A percentile compares a stretch with the other conserved stretches of the same genome.
phyloP scores from a whole-genome alignment of 1,284 basidiomycete species.

The Coniferiporia sulphurascens region DNA sequence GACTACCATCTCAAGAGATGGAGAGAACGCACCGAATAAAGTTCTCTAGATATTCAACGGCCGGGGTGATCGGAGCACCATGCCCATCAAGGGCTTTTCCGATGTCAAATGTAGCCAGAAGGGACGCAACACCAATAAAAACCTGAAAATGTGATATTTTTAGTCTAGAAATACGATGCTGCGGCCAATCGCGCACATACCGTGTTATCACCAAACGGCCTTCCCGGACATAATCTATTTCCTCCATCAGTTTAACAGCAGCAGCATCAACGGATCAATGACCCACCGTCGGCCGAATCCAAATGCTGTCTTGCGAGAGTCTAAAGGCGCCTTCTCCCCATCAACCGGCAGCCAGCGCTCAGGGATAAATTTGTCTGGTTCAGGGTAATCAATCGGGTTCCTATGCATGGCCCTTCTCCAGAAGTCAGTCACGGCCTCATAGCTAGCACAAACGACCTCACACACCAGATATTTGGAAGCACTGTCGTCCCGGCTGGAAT shows the following conservation, averaged over 20 bases:
- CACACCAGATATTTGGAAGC: conserved; percentile 20
- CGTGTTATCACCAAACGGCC: conserved; percentile 2
- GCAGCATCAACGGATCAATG: neutral
- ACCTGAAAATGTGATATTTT: neutral
- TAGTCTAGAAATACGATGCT: neutral
- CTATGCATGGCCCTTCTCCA: conserved; percentile 33
- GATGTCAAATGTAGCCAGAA: conserved; percentile 14
- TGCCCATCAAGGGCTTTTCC: conserved; percentile 6
- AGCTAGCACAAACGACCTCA: neutral
- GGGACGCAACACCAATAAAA: conserved; percentile 6
- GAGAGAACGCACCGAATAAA: conserved; percentile 4
- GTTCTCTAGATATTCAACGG: neutral
- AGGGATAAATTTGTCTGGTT: conserved; percentile 9
- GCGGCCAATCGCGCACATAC: neutral
- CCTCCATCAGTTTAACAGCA: too few species aligned
- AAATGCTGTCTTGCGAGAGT: conserved; percentile 1
- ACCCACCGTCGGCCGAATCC: conserved; percentile 13
- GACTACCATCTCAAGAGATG: neutral
- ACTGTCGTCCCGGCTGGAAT: conserved; percentile 19
- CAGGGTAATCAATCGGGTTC: conserved; percentile 2
- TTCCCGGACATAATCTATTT: conserved; percentile 9
- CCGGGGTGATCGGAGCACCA: conserved; percentile 7
- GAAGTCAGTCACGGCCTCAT: neutral
- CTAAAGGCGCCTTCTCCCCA: neutral
- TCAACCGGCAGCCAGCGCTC: conserved; percentile 9